Evolutionary conservation across 1,284 basidiomycete genomes (phyloP), one percentile per base, ranked within the genome.

Genomic region (Trametes sp.): DNA sequence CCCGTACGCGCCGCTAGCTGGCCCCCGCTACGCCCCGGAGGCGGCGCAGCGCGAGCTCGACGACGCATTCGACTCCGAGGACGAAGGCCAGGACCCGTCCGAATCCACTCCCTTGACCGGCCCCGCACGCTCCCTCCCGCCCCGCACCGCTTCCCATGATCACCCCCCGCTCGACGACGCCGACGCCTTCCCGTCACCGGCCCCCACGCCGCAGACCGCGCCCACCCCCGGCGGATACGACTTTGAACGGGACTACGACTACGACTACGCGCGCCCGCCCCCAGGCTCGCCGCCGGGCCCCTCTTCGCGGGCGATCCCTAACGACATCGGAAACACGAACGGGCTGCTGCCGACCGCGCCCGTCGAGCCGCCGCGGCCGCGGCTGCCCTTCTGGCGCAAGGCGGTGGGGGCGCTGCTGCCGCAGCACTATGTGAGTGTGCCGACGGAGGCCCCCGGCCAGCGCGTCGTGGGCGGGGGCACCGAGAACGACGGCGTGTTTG

Each of bases 401-500:
- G 82, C 81, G 48, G 77, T 90, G 4, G 91, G 93, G 19, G 84
- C 87, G 6, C 74, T 96, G 54, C 76, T 95, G 1, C 94, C 94
- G 0, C 86, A 87, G 3, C 88, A 92, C 63, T 94, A 95, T 73
- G 77, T 85, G 26, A 84, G 82, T 1, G 75, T 90, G 24, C 84
- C 89, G 0, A 80, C 81, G 2, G 70, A 72, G 69, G 51, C 69
- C 64, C 66, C 60, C 35, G 53, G 53, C n/a, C 66, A 62, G 1
- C 61, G 74, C 8, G 72, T 77, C 9, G 70, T 83, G n/a, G 95
- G 93, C 19, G 91, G 94, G 1, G 95, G 95, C 0, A 85, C 83
- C 10, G 88, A 93, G 48, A 96, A 97, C 71, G 96, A 98, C 71
- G 97, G 97, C 14, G 96, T 99, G 6, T 99, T 98, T 76, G 90